phyloP scores from a whole-genome alignment of 2,329 filamentous ascomycete species.

The Pseudogymnoascus sp. region DNA sequence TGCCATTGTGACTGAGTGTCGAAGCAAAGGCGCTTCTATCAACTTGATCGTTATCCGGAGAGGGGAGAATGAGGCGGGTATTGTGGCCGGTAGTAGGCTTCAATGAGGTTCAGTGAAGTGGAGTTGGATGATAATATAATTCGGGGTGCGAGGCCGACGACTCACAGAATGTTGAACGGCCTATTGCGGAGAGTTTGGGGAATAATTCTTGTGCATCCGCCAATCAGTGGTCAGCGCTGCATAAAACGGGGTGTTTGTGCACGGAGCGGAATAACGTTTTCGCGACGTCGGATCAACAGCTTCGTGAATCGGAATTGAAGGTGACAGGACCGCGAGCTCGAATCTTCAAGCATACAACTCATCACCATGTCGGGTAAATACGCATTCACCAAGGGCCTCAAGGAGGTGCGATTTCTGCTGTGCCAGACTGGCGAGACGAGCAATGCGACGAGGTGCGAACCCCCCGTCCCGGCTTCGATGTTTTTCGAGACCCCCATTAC shows the following conservation, averaged over 20 bases:
- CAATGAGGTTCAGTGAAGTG: neutral
- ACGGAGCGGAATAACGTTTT: neutral
- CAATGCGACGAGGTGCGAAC: conserved; percentile 71
- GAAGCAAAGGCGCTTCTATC: conserved; percentile 6
- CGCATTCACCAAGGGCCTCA: conserved; percentile 78
- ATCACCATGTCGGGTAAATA: conserved; percentile 78
- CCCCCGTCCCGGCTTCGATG: neutral
- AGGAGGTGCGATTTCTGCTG: conserved; percentile 95
- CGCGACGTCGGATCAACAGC: neutral
- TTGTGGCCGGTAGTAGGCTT: neutral
- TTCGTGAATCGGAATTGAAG: conserved; percentile 5
- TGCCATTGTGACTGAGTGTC: conserved; percentile 15
- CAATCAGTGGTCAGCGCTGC: neutral
- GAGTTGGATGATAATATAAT: conserved; percentile 6
- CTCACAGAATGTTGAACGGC: conserved; percentile 6
- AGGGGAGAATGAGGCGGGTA: neutral
- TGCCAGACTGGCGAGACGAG: conserved; percentile 92
- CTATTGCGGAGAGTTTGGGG: conserved; percentile 7
- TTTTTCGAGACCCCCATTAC: neutral
- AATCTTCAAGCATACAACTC: conserved; percentile 10
- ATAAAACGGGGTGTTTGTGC: conserved; percentile 9
- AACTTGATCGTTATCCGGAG: neutral
- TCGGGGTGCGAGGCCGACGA: conserved; percentile 6
- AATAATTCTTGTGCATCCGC: conserved; percentile 7
- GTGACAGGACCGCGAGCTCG: conserved; percentile 2